Base-by-base conservation (phyloP, 257 asterid genomes). In the Solanum raphanifolium region DNA sequence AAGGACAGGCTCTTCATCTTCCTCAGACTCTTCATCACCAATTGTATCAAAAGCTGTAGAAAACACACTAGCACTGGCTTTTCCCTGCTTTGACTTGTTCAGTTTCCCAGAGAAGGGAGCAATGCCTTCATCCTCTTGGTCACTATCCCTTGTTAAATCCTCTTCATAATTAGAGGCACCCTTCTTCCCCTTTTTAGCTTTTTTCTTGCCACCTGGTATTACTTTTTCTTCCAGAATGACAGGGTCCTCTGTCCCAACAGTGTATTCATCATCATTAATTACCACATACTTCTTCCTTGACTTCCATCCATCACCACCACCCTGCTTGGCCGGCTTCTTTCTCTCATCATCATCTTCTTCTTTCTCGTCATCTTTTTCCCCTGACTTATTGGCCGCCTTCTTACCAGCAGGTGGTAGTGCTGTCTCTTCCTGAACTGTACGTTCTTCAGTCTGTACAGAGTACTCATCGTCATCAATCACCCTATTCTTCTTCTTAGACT, bases 391-490 rank as follows among this genome's bases (percentile, higher is more conserved):
- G 20, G 93, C 98, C 89, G 93, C 94, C 90, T 92, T 94, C 88
- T 92, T 91, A 86, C 89, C 90, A 41, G 48, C 13, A 41, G 48
- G 48, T 41, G 48, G 48, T 41, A 48, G 21, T 73, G 85, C 91
- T 86, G 92, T 90, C 90, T 93, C 98, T 73, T 95, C 98, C 81
- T 87, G 89, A 60, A 90, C 92, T 18, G 27, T 71, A 38, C 93
- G 87, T 41, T 95, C 98, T 88, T 94, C 98, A 23, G 94, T 90
- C 87, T 93, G 96, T 74, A 96, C 35, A 7, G 91, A 88, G 72
- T 95, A 96, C 79, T 96, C 99, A 89, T 96, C 96, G 39, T 96
- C 98, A 38, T 90, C 91, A 89, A 96, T 92, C 90, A 89, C 60
- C 87, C 90, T 86, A 9, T 88, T 92, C 93, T 96, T 95, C 94